phyloP scores from a whole-genome alignment of 805 yeast genomes.

The Sugiyamaella floridensis region DNA sequence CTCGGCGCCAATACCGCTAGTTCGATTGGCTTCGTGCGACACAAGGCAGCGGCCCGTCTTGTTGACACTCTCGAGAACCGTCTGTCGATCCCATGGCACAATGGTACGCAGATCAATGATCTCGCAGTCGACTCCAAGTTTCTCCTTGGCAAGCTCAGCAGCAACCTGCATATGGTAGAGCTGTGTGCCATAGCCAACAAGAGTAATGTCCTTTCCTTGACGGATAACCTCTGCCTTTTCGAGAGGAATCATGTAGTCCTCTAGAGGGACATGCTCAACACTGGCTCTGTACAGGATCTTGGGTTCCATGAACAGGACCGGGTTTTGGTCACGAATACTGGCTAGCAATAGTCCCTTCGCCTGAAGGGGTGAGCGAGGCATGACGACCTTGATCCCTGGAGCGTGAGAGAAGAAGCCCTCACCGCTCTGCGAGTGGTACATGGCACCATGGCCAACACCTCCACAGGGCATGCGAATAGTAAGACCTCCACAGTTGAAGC shows the following conservation, averaged over 20 bases:
- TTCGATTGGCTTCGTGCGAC: conserved; percentile 89
- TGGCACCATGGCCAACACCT: conserved; percentile 95
- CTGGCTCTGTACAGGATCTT: conserved; percentile 82
- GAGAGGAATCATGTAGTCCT: conserved; percentile 78
- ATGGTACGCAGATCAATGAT: conserved; percentile 86
- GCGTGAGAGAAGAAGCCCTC: conserved; percentile 92
- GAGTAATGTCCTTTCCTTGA: conserved; percentile 75
- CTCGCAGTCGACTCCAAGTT: conserved; percentile 76
- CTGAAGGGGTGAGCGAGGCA: conserved; percentile 87
- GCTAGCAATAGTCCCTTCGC: conserved; percentile 86
- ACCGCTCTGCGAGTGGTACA: conserved; percentile 92
- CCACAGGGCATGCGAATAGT: conserved; percentile 96
- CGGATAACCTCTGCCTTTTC: conserved; percentile 83
- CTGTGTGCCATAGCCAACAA: conserved; percentile 80
- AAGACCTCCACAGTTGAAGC: conserved; percentile 81
- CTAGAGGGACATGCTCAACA: conserved; percentile 73
- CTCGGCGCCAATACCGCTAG: conserved; percentile 91
- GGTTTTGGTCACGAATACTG: conserved; percentile 88
- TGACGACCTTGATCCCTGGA: conserved; percentile 86
- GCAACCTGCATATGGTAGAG: conserved; percentile 72
- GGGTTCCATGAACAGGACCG: conserved; percentile 89
- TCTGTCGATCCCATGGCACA: conserved; percentile 82
- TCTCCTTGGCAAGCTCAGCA: conserved; percentile 68
- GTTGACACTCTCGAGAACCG: conserved; percentile 72
- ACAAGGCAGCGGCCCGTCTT: conserved; percentile 80